These are phyloP conservation scores for Pharnaceum exiguum DNA, from an alignment of 148 eudicot species.

Conservation along the genomic window DNA sequence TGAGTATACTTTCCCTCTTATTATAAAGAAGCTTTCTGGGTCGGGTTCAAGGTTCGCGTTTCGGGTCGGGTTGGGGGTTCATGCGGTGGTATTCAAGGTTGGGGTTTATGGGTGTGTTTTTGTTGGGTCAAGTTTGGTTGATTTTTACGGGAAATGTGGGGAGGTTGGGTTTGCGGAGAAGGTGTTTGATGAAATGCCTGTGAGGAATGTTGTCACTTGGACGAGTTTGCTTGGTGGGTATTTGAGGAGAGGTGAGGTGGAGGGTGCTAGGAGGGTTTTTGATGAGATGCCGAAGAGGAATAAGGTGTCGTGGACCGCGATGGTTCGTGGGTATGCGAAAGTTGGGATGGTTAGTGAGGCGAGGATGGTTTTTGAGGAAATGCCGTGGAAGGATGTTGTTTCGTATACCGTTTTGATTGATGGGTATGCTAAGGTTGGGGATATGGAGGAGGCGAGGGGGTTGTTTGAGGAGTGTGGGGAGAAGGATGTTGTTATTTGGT, in stretches of 20 bases:
- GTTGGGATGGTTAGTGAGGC: slow-evolving; percentile 41
- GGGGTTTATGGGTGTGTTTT: slow-evolving; percentile 39
- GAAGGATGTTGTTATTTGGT: slow-evolving; percentile 58
- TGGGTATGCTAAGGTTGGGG: slow-evolving; percentile 65
- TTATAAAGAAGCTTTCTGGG: slow-evolving; percentile 45
- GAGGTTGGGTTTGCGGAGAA: slow-evolving; percentile 36
- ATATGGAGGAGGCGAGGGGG: slow-evolving; percentile 47
- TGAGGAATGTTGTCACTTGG: slow-evolving; percentile 71
- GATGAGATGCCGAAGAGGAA: slow-evolving; percentile 54
- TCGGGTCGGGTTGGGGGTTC: slow-evolving; percentile 38
- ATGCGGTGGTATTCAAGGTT: slow-evolving; percentile 45
- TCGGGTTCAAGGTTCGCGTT: slow-evolving; percentile 27
- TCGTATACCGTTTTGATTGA: slow-evolving; percentile 55
- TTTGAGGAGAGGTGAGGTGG: slow-evolving; percentile 34
- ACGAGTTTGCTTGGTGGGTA: slow-evolving; percentile 55
- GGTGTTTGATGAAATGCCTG: slow-evolving; percentile 58
- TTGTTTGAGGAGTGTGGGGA: slow-evolving; percentile 47
- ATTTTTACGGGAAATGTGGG: slow-evolving; percentile 59
- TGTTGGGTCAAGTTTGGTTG: slow-evolving; percentile 69
- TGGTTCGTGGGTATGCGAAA: slow-evolving; percentile 46
- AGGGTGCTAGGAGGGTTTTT: slow-evolving; percentile 42
- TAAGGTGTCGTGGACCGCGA: slow-evolving; percentile 51
- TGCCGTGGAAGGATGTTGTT: slow-evolving; percentile 51
- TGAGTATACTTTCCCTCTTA: slow-evolving; percentile 46
- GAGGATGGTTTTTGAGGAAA: slow-evolving; percentile 46